Evolutionary conservation across 2,329 filamentous ascomycete genomes (phyloP), one percentile per base, ranked within the genome.

Genomic region (Paecilomyces niveus): DNA sequence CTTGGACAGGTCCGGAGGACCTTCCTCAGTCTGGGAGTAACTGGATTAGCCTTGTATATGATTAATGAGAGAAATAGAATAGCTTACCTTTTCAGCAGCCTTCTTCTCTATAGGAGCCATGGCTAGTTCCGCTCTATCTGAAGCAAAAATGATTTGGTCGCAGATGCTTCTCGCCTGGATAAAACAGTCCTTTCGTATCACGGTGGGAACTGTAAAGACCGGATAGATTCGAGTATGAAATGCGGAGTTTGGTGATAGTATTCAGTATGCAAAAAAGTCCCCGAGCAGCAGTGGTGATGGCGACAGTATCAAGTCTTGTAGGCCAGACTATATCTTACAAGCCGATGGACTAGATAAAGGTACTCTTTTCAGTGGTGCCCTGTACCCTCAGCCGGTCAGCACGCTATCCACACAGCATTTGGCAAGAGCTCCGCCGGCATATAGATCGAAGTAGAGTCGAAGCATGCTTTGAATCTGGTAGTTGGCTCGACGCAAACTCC

Each of bases 1-100:
- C 60, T 89, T 84, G 60, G 81, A 80, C 68, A 85, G 73, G 61
- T 75, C 79, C 58, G 78, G 73, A 59, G 74, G 71, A 57, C 75
- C 78, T 62, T 81, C 76, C 9, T 58, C 56, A 45, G 21, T 21
- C 50, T 52, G 15, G 9, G 7, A 24, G 26, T 24, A 24, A 13
- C 4, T n/a, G 7, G 24, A 21, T 52, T 29, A 52, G 22, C 22
- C 21, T 52, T 2, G 6, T 13, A n/a, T 45, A 18, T 7, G n/a
- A 7, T 18, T 18, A n/a, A 18, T 18, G 9, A n/a, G 5, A 45
- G 15, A 18, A 6, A 4, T 9, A 7, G 5, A 9, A 8, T 18
- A 18, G 39, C 39, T 45, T 45, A 45, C 39, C 39, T 45, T 45
- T 9, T 45, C 39, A n/a, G n/a, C 39, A 45, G n/a, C 35, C 35